phyloP scores from a whole-genome alignment of 768 basidiomycete species.

The Amanita rubescens region DNA sequence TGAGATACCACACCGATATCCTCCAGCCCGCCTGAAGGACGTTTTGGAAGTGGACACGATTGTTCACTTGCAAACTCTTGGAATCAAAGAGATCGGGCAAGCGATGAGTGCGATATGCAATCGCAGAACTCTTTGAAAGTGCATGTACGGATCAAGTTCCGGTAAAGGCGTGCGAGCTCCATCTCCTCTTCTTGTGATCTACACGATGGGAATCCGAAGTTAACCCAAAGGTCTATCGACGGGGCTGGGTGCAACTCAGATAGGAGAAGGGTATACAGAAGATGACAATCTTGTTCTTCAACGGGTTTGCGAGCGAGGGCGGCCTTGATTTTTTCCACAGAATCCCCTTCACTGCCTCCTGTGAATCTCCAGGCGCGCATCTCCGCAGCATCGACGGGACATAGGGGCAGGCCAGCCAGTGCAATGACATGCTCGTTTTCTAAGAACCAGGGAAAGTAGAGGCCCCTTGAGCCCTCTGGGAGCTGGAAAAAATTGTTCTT shows the following conservation, averaged over 20 bases:
- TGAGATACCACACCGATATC: not conserved
- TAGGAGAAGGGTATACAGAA: not conserved
- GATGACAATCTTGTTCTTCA: not conserved
- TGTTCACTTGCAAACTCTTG: constrained; percentile 8
- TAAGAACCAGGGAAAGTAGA: not conserved
- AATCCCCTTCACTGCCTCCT: not conserved
- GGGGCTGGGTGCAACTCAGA: constrained; percentile 14
- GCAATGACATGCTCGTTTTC: not conserved
- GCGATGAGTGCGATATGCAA: constrained; percentile 17
- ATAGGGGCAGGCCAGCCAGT: too few species aligned
- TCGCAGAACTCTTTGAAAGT: constrained; percentile 28
- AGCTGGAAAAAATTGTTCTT: not conserved
- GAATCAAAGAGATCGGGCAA: constrained; percentile 22
- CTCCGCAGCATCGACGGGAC: not conserved
- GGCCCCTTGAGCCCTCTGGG: not conserved
- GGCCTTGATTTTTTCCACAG: not conserved
- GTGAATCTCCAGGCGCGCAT: not conserved
- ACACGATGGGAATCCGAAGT: constrained; percentile 19
- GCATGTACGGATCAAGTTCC: constrained; percentile 18
- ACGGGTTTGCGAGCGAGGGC: not conserved
- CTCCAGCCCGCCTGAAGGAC: too few species aligned
- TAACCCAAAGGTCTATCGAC: constrained; percentile 11
- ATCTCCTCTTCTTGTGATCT: constrained; percentile 2
- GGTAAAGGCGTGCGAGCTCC: constrained; percentile 14
- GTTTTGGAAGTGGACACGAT: not conserved